Base-by-base conservation (phyloP, 2,329 filamentous ascomycete genomes). In the Trichoderma arundinaceum region DNA sequence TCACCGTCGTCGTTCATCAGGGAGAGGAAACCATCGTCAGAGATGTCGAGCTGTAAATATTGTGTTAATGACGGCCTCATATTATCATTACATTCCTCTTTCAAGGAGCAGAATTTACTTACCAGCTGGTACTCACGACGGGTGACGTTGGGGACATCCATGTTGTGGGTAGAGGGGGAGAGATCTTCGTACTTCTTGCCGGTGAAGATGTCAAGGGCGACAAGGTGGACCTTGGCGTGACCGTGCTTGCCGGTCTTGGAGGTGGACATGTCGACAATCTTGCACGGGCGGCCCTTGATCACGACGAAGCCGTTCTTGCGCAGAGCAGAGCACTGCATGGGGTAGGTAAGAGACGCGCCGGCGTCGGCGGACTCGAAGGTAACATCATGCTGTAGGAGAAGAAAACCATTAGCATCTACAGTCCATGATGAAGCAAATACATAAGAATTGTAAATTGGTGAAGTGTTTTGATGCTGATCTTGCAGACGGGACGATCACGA, bases 211-310 rank as follows among this genome's bases (percentile, higher is more conserved):
- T 99, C 95, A 81, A 96, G 89, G 79, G 93, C 95, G 78, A 97
- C 91, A 76, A 99, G 86, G 85, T 99, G 94, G 81, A 99, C 95
- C 90, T 99, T 99, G 85, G 95, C 95, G 92, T 99, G 96, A 83
- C 95, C 95, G 91, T 99, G 95, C 92, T 99, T 99, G 85, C 95
- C 95, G 74, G 95, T 99, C 94, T 99, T 99, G 82, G 95, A 99
- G 86, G 95, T 99, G 75, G 93, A 97, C 96, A 99, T 99, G 80
- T 99, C 95, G 82, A 98, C 92, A 77, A 99, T 99, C 92, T 98
- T 99, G 94, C 95, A 99, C 77, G 95, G 96, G 77, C 95, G 95
- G 84, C 87, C 85, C 90, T 99, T 99, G 86, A 99, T 98, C 81
- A 94, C 90, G 82, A 99, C 95, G 88, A 91, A 90, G 74, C 95